phyloP scores from a whole-genome alignment of 2,329 filamentous ascomycete genomes.

The Ascochyta clinopodiicola region DNA sequence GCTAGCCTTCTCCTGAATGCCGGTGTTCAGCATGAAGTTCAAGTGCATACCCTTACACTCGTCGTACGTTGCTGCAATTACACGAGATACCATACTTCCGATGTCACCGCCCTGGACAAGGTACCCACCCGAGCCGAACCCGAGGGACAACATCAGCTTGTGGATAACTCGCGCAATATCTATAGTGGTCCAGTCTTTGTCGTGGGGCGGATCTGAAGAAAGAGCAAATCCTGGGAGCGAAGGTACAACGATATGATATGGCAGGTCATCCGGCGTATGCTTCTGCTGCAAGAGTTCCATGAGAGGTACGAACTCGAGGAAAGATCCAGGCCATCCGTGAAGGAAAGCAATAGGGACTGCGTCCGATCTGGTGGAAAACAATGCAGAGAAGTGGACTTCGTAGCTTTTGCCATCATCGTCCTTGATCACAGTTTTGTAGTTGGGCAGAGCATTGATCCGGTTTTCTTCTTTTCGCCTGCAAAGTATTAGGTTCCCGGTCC shows the following conservation, averaged over 20 bases:
- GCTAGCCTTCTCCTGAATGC: conserved; percentile 19
- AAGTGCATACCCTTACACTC: conserved; percentile 56
- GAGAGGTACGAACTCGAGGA: conserved; percentile 63
- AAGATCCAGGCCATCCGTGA: conserved; percentile 64
- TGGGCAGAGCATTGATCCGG: conserved; percentile 58
- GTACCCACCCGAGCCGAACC: conserved; percentile 58
- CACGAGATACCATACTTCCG: conserved; percentile 54
- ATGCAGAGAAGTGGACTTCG: conserved; percentile 60
- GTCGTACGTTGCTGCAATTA: conserved; percentile 51
- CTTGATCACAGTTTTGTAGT: conserved; percentile 55
- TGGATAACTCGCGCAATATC: conserved; percentile 57
- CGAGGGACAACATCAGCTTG: conserved; percentile 60
- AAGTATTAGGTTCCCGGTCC: background rate
- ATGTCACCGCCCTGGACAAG: conserved; percentile 65
- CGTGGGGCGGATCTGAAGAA: conserved; percentile 56
- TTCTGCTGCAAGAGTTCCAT: conserved; percentile 55
- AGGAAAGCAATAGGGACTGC: conserved; percentile 60
- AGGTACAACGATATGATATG: conserved; percentile 65
- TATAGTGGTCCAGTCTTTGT: conserved; percentile 51
- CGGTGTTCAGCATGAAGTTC: conserved; percentile 37
- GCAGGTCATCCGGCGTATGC: conserved; percentile 59
- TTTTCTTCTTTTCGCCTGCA: conserved; percentile 49
- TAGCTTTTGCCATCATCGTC: conserved; percentile 48
- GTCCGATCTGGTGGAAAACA: conserved; percentile 59
- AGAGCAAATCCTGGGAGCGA: conserved; percentile 63